Percentiles rank a stretch among this genome's conserved stretches.
Conservation (phyloP, 2,329 filamentous ascomycete species). For the Nothophoma quercina region DNA sequence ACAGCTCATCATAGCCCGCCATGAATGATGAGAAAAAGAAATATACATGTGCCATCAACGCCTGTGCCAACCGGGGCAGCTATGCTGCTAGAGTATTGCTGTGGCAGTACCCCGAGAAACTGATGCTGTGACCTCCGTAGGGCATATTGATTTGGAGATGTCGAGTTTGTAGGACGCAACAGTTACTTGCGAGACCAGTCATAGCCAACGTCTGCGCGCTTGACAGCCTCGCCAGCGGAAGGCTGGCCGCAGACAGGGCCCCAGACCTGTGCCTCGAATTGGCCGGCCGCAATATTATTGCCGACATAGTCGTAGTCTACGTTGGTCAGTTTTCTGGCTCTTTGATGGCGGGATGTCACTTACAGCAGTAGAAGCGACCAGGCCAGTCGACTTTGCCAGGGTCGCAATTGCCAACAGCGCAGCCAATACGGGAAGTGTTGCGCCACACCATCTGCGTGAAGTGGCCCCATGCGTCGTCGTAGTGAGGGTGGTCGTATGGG, state of each 20-base stretch:
- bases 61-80: background rate
- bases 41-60: background rate
- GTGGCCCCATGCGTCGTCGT: constrained; percentile 42
- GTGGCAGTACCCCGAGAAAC: background rate
- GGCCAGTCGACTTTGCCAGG: constrained; percentile 26
- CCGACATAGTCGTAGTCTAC: constrained; percentile 44
- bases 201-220: constrained; percentile 25
- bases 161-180: background rate
- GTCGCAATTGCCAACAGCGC: constrained; percentile 42
- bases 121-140: too few relatives aligned
- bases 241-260: constrained; percentile 40
- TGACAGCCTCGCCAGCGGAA: constrained; percentile 20
- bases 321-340: constrained; percentile 13
- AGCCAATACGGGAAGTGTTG: constrained; percentile 45
- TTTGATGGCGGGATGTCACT: constrained; percentile 15
- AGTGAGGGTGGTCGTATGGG: constrained; percentile 43
- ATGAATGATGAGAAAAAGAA: background rate
- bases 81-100: background rate
- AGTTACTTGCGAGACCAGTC: constrained; percentile 22
- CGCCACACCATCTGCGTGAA: constrained; percentile 53
- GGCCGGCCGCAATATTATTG: constrained; percentile 42
- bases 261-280: constrained; percentile 44
- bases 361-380: constrained; percentile 49
- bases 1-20: background rate
- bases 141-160: too few relatives aligned